Evolutionary conservation across 1,139 yeast species (phyloP), one percentile per base, ranked within the genome.

Genomic region (Wickerhamomyces sp.): DNA sequence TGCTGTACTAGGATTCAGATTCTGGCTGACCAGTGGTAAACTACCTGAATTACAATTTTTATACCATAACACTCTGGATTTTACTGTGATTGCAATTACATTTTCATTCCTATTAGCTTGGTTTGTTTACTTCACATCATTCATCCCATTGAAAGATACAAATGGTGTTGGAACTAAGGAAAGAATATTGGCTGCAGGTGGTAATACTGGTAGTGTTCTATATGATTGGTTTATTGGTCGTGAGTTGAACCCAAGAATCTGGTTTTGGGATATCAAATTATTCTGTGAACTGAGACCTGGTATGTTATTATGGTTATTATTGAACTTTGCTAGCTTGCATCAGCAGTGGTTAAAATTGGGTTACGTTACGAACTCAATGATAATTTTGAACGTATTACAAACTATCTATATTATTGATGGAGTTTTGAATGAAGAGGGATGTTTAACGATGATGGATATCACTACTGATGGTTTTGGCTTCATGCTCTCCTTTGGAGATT

Each of bases 191-290:
- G 92, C 97, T 0, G 65, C 75, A 31, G 94, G 94, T 35, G 98
- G 98, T 4, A 92, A 92, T 63, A 72, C 96, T 0, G 87, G 88
- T 0, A 80, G 76, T 50, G 49, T 65, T 1, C 54, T 90, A 22
- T 92, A 86, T 59, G 97, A 92, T 62, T 92, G 97, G 96, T 94
- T 88, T 58, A 89, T 92, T 59, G 99, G 99, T 22, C 76, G 98
- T 40, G 97, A 92, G 61, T 70, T 94, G 57, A 94, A 94, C 58
- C 98, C 98, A 25, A 72, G 97, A 52, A 67, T 88, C 41, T 95
- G 95, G 0, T 57, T 74, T 1, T 78, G 90, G 73, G 98, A 92
- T 59, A 79, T 92, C 58, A 92, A 92, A 63, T 64, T 89, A 50
- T 94, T 86, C 56, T 87, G 96, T 60, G 99, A 92, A 62, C 74